Evolutionary conservation across 306 rosid genomes (phyloP), one percentile per base, ranked within the genome.

Genomic region (Vigna trinervia): DNA sequence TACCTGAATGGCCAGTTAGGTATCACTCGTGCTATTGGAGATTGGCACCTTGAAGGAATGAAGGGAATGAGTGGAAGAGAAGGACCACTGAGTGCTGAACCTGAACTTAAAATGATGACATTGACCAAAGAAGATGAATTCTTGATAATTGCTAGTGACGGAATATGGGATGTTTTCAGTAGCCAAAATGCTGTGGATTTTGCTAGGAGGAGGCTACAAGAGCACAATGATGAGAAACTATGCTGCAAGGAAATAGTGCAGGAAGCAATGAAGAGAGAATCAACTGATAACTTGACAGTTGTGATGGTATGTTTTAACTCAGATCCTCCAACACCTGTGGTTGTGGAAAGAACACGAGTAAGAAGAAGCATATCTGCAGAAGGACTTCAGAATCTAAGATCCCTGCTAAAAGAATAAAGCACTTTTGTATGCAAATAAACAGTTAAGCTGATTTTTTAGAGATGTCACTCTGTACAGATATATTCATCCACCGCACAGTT

Each of bases 11-110:
- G 93, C 12, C 84, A 78, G 83, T 75, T 96, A 66, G 93, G 90
- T 0, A 93, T 96, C 4, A 92, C 99, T 1, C 96, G 98, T 0
- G 99, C 99, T 1, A 60, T 96, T 63, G 99, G 99, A 12, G 87
- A 96, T 66, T 96, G 99, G 99, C 98, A 96, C 65, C 90, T 96
- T 14, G 94, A 96, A 84, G 99, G 99, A 71, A 81, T 96, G 96
- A 96, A 96, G 85, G 93, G 84, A 48, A 69, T 8, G 74, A 77
- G 85, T 22, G 97, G 83, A 78, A 81, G 78, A 12, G 87, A 84
- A 10, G 98, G 98, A 71, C 99, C 99, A 2, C 81, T 96, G 74
- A 92, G 83, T 59, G 96, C 99, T 28, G 96, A 90, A 82, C 99
- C 99, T 5, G 98, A 96, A 86, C 96, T 96, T 39, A 89, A 70